Evolutionary conservation across 2,329 filamentous ascomycete genomes (phyloP).

Genomic region (Colletotrichum phormii): DNA sequence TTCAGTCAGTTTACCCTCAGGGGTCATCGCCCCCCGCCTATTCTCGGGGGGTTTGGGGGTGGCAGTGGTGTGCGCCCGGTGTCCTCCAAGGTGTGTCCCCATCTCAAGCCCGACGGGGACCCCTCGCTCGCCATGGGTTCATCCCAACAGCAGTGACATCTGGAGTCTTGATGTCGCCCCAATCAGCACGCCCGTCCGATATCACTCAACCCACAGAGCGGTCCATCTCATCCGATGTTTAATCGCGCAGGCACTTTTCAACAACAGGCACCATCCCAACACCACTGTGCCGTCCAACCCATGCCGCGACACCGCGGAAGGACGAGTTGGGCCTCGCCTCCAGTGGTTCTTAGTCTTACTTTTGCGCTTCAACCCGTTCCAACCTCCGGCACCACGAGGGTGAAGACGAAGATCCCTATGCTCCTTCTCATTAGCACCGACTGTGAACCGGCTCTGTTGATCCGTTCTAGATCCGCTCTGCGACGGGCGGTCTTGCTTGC

Average conservation of each 20-base stretch:
- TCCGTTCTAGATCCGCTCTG: slow-evolving; percentile 23
- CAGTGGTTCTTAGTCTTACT: background rate
- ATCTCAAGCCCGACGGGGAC: background rate
- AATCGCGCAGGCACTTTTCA: slow-evolving; percentile 23
- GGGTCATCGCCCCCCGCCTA: slow-evolving; percentile 7
- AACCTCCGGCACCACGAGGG: background rate
- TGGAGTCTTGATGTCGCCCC: slow-evolving; percentile 12
- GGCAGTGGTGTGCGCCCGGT: slow-evolving; percentile 17
- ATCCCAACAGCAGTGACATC: slow-evolving; percentile 15
- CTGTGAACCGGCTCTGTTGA: slow-evolving; percentile 7
- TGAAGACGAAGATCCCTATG: slow-evolving; percentile 10
- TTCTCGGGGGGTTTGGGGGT: slow-evolving; percentile 15
- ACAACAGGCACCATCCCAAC: slow-evolving; percentile 24
- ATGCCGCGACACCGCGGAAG: slow-evolving; percentile 27
- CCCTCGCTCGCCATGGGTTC: slow-evolving; percentile 5
- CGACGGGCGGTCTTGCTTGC: background rate
- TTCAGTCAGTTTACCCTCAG: background rate
- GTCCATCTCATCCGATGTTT: slow-evolving; percentile 33
- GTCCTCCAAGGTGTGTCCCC: slow-evolving; percentile 9
- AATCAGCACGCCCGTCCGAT: slow-evolving; percentile 15
- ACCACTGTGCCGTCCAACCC: slow-evolving; percentile 14
- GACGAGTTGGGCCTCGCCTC: slow-evolving; percentile 11
- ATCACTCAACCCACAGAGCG: background rate
- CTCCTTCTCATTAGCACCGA: slow-evolving; percentile 16
- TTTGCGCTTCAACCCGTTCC: background rate